Evolutionary conservation across 305 asterid genomes (phyloP).

Genomic region (Coffea humblotiana): DNA sequence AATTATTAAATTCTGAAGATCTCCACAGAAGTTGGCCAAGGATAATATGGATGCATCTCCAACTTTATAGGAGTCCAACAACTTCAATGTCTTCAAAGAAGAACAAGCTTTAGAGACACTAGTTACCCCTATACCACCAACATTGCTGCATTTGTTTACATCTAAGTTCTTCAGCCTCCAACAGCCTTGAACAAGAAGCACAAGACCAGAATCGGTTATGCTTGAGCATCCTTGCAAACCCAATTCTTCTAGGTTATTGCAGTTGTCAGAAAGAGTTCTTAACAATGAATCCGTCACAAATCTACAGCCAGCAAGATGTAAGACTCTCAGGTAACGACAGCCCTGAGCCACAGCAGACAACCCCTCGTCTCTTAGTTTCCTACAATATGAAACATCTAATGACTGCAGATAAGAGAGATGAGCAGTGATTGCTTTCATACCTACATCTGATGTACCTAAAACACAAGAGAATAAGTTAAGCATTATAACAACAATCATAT

Average conservation of each 20-base stretch:
- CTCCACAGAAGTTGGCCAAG: constrained; percentile 57
- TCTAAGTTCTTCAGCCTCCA: constrained; percentile 58
- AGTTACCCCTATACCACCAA: constrained; percentile 63
- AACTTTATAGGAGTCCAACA: constrained; percentile 70
- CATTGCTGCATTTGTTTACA: constrained; percentile 71
- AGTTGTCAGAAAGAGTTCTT: constrained; percentile 42
- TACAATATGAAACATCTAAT: constrained; percentile 81
- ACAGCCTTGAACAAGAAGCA: constrained; percentile 71
- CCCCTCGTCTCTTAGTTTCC: constrained; percentile 81
- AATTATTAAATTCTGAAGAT: constrained; percentile 63
- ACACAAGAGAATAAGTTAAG: constrained; percentile 5
- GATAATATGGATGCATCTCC: constrained; percentile 64
- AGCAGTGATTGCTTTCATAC: constrained; percentile 60
- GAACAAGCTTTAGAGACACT: constrained; percentile 60
- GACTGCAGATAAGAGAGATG: constrained; percentile 61
- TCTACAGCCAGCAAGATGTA: constrained; percentile 76
- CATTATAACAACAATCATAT: not conserved
- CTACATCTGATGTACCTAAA: constrained; percentile 79
- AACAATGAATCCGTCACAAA: constrained; percentile 60
- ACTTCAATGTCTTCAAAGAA: constrained; percentile 58
- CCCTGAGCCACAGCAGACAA: constrained; percentile 65
- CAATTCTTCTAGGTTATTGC: constrained; percentile 63
- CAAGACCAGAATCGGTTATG: constrained; percentile 70
- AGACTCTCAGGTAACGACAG: constrained; percentile 55
- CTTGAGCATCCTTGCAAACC: constrained; percentile 70